A percentile compares a stretch with the other conserved stretches of the same genome.
Evolutionary conservation across 805 yeast genomes (phyloP).

Genomic region (Debaryomyces hansenii): DNA sequence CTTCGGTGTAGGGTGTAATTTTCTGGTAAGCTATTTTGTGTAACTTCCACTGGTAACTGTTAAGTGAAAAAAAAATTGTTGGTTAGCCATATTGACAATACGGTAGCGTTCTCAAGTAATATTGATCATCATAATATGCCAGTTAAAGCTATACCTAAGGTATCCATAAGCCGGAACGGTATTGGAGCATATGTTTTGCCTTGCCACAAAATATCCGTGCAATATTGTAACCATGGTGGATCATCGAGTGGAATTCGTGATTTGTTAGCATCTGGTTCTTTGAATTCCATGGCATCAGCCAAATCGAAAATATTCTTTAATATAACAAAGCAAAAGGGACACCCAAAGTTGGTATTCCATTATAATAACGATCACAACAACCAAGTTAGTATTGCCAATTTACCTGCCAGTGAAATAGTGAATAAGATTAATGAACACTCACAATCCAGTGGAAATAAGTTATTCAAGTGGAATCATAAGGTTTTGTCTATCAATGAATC

Average conservation of each 20-base stretch:
- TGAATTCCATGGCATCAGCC: conserved; percentile 55
- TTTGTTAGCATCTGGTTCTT: conserved; percentile 52
- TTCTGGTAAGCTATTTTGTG: too few relatives aligned
- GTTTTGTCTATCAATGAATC: conserved; percentile 80
- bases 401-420: conserved; percentile 59
- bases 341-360: conserved; percentile 61
- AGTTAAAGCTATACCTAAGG: conserved; percentile 58
- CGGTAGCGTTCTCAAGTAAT: neutral
- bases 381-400: conserved; percentile 75
- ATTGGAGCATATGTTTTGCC: conserved; percentile 71
- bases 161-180: conserved; percentile 71
- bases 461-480: conserved; percentile 63
- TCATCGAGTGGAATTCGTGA: conserved; percentile 83
- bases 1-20: too few relatives aligned
- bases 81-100: too few relatives aligned
- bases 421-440: conserved; percentile 63
- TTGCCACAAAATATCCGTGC: conserved; percentile 71
- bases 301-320: conserved; percentile 73
- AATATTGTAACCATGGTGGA: conserved; percentile 96
- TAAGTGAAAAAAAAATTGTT: too few relatives aligned
- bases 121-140: conserved; percentile 36
- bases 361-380: conserved; percentile 40
- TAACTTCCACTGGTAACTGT: too few relatives aligned
- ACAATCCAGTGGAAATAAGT: conserved; percentile 68
- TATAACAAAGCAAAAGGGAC: conserved; percentile 71